A percentile compares a stretch with the other conserved stretches of the same genome.
Evolutionary conservation across 805 yeast genomes (phyloP).

Genomic region (Metschnikowia similis): DNA sequence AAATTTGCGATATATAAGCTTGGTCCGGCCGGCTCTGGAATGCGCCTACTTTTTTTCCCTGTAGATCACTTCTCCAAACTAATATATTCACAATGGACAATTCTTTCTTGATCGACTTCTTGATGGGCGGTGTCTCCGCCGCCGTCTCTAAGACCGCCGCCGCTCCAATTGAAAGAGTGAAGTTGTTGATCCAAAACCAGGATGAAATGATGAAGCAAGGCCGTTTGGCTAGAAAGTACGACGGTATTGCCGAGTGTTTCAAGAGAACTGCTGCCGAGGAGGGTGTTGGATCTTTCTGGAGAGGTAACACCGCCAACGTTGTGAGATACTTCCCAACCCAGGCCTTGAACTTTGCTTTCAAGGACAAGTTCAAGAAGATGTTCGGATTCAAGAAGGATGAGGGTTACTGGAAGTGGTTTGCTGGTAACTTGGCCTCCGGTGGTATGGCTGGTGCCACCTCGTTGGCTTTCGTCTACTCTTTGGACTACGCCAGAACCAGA

Average conservation of each 20-base stretch:
- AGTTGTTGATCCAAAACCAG: slow-evolving; percentile 94
- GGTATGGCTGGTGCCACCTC: slow-evolving; percentile 98
- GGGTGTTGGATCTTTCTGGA: slow-evolving; percentile 93
- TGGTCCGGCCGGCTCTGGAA: slow-evolving; percentile 5
- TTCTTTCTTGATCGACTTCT: slow-evolving; percentile 46
- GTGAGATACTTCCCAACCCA: slow-evolving; percentile 99
- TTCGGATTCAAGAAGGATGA: slow-evolving; percentile 97
- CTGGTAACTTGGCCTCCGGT: slow-evolving; percentile 98
- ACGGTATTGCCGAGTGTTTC: slow-evolving; percentile 93
- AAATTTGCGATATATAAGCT: slow-evolving; percentile 15
- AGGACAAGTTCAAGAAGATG: slow-evolving; percentile 92
- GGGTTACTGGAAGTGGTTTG: slow-evolving; percentile 89
- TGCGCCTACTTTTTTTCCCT: slow-evolving; percentile 9
- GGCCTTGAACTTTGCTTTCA: slow-evolving; percentile 97
- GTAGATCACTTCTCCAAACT: slow-evolving; percentile 12
- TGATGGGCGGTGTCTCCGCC: slow-evolving; percentile 99
- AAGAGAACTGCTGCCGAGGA: slow-evolving; percentile 89
- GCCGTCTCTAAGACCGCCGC: slow-evolving; percentile 98
- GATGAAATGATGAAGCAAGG: slow-evolving; percentile 98
- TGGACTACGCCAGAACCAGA: slow-evolving; percentile 98
- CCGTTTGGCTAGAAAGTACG: slow-evolving; percentile 80
- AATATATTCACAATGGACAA: slow-evolving; percentile 19
- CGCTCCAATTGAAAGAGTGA: slow-evolving; percentile 96
- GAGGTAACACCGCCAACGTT: slow-evolving; percentile 99
- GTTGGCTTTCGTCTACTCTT: slow-evolving; percentile 87